Conservation (phyloP, 306 rosid genomes). For the Cicer bijugum region DNA sequence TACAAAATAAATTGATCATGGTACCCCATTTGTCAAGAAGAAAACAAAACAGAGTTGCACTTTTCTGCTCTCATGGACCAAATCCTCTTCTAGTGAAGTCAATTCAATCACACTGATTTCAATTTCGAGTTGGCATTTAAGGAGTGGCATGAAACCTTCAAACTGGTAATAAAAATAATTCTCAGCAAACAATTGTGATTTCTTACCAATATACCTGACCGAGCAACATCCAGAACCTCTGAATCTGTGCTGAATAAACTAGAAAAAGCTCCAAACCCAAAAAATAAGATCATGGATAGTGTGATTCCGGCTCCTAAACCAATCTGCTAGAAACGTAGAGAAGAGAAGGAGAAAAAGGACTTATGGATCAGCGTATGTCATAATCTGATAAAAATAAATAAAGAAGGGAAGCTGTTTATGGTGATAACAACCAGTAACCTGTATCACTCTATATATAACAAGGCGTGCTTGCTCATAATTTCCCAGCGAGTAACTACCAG, state of each 20-base stretch:
- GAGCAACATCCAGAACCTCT: slow-evolving; percentile 74
- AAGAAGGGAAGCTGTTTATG: slow-evolving; percentile 30
- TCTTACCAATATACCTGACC: slow-evolving; percentile 83
- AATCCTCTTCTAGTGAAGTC: too few species aligned
- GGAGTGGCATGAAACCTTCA: slow-evolving; percentile 5
- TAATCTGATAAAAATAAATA: not conserved
- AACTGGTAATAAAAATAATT: slow-evolving; percentile 5
- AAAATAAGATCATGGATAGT: slow-evolving; percentile 68
- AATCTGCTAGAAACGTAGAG: slow-evolving; percentile 59
- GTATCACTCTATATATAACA: slow-evolving; percentile 69
- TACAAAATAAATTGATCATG: slow-evolving; percentile 6
- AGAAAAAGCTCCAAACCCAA: slow-evolving; percentile 78
- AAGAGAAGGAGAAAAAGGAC: slow-evolving; percentile 39
- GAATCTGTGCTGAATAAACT: slow-evolving; percentile 78
- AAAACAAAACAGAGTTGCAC: not conserved
- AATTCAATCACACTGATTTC: not conserved
- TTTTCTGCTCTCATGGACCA: not conserved
- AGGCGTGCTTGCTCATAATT: slow-evolving; percentile 74
- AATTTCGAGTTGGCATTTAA: slow-evolving; percentile 5
- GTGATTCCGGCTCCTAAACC: slow-evolving; percentile 71
- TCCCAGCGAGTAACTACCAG: slow-evolving; percentile 72
- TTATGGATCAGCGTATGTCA: slow-evolving; percentile 39
- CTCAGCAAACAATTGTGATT: slow-evolving; percentile 27
- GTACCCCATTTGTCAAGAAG: not conserved
- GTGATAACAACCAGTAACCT: slow-evolving; percentile 55